A percentile compares a stretch with the other conserved stretches of the same genome.
Conservation (phyloP, 2,329 filamentous ascomycete species). For the Neodidymelliopsis sp. region DNA sequence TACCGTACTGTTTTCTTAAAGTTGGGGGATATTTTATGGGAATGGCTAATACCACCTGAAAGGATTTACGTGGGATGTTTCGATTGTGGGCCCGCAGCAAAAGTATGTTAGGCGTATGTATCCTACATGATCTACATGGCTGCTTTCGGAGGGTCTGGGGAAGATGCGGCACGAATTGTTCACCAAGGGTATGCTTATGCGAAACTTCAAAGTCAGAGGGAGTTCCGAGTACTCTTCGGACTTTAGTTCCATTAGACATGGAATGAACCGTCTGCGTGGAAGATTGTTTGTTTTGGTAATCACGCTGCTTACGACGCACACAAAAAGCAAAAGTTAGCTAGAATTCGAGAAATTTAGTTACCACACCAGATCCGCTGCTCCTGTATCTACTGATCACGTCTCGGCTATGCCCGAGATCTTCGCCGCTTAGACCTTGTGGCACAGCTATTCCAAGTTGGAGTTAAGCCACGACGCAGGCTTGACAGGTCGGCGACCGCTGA, state of each 20-base stretch:
- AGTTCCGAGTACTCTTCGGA: conserved; percentile 3
- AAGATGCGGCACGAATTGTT: conserved; percentile 5
- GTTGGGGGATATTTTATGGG: conserved; percentile 7
- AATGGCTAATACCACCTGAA: conserved; percentile 9
- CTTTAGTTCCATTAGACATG: conserved; percentile 6
- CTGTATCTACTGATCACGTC: too few relatives aligned
- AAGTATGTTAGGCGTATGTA: conserved; percentile 18
- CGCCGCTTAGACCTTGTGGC: neutral
- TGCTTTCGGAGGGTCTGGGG: conserved; percentile 2
- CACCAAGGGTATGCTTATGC: conserved; percentile 1
- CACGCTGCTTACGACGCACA: conserved; percentile 10
- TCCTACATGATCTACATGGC: conserved; percentile 14
- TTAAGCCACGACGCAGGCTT: neutral
- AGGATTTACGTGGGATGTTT: conserved; percentile 14
- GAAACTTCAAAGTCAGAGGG: conserved; percentile 13
- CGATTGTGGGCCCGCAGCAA: conserved; percentile 15
- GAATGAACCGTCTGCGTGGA: conserved; percentile 15
- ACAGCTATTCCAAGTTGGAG: neutral
- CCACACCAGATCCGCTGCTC: too few relatives aligned
- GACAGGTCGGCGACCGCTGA: neutral
- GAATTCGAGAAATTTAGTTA: conserved; percentile 7
- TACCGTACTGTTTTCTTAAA: conserved; percentile 3
- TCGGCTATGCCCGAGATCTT: neutral
- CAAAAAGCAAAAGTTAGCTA: conserved; percentile 15
- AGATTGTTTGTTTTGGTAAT: conserved; percentile 9